These are phyloP conservation scores for Aspergillus aculeatinus DNA, from an alignment of 2,329 filamentous ascomycete genomes.

Conservation along the genomic window DNA sequence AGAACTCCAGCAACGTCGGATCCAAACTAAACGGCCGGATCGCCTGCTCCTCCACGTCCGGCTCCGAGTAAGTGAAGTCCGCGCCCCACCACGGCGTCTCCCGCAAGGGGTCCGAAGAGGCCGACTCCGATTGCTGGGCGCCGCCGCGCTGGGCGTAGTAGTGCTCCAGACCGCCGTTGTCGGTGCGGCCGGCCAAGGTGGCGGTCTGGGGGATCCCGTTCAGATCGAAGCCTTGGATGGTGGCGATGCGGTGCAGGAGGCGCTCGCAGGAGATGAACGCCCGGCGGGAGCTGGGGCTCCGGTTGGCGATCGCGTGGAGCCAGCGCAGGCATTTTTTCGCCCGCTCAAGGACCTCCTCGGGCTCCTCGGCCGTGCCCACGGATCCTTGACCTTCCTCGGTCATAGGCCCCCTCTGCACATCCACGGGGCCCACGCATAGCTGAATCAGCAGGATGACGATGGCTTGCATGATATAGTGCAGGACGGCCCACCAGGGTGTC, in stretches of 20 bases:
- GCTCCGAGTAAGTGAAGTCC: neutral
- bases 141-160: neutral
- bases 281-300: neutral
- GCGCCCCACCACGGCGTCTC: neutral
- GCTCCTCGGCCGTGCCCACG: neutral
- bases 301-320: neutral
- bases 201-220: neutral
- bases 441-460: conserved; percentile 38
- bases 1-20: neutral
- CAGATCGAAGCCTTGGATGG: neutral
- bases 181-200: neutral
- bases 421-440: conserved; percentile 1
- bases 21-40: neutral
- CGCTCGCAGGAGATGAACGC: neutral
- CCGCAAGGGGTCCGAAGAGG: neutral
- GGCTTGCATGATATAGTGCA: conserved; percentile 45
- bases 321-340: neutral
- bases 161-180: neutral
- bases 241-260: conserved; percentile 1
- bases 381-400: neutral
- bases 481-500: conserved; percentile 43
- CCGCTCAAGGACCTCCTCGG: neutral
- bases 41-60: neutral
- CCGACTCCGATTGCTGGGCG: neutral
- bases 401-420: neutral